Conservation (phyloP, 805 yeast genomes). For the Suhomyces sp. region DNA sequence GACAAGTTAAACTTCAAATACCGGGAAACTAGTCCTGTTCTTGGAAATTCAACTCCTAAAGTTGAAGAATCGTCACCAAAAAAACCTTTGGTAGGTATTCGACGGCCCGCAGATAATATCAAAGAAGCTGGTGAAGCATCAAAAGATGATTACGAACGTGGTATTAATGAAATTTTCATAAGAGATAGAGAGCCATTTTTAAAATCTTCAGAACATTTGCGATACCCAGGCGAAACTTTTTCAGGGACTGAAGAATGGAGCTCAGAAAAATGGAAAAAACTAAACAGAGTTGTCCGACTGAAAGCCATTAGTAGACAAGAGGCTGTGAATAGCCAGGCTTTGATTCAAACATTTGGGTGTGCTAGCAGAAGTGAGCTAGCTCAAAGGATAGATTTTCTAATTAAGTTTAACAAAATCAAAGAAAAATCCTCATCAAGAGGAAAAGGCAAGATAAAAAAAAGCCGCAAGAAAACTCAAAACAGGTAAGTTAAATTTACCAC, state of each 20-base stretch:
- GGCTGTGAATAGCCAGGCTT: slow-evolving; percentile 26
- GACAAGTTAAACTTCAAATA: slow-evolving; percentile 7
- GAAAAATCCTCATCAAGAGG: not conserved
- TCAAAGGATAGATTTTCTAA: slow-evolving; percentile 28
- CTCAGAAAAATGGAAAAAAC: slow-evolving; percentile 29
- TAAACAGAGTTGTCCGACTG: slow-evolving; percentile 28
- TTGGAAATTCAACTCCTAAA: slow-evolving; percentile 10
- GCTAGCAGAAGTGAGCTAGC: slow-evolving; percentile 26
- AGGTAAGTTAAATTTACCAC: not conserved
- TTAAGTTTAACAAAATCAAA: slow-evolving; percentile 4
- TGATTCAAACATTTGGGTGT: slow-evolving; percentile 27
- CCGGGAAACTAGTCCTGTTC: slow-evolving; percentile 8
- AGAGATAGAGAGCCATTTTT: not conserved
- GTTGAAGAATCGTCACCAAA: not conserved
- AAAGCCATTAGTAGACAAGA: slow-evolving; percentile 21
- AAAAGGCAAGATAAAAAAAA: not conserved
- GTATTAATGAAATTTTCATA: not conserved
- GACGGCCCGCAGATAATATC: not conserved
- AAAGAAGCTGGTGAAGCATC: not conserved
- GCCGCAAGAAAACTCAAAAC: not conserved
- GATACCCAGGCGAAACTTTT: not conserved
- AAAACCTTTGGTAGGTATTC: not conserved
- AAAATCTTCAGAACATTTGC: not conserved
- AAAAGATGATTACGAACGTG: not conserved
- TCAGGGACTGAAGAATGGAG: slow-evolving; percentile 21